Conservation (phyloP, 1,284 basidiomycete species). For the Tylopilus sp. region DNA sequence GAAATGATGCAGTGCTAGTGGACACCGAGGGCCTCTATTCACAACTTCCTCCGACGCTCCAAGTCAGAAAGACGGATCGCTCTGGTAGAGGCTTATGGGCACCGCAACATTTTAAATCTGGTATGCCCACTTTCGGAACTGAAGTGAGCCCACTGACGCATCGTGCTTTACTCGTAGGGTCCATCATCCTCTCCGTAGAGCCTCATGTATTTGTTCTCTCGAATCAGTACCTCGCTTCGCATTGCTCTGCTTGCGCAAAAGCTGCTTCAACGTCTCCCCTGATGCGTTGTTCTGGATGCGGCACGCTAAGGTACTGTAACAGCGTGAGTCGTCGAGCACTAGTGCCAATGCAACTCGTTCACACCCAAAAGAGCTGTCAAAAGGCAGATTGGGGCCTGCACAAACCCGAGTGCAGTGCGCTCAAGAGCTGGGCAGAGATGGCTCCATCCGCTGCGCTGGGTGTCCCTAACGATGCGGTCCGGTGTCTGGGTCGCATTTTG, state of each 20-base stretch:
- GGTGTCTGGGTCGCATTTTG: constrained; percentile 73
- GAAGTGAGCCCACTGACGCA: constrained; percentile 1
- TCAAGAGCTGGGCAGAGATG: constrained; percentile 52
- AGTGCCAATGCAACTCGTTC: neutral
- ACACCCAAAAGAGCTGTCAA: constrained; percentile 62
- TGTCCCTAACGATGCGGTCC: constrained; percentile 68
- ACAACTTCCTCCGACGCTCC: constrained; percentile 30
- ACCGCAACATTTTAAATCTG: constrained; percentile 34
- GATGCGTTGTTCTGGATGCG: constrained; percentile 72
- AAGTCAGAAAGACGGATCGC: constrained; percentile 29
- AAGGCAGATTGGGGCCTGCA: constrained; percentile 73
- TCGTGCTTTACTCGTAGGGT: constrained; percentile 43
- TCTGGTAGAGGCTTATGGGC: constrained; percentile 43
- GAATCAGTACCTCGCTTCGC: constrained; percentile 51
- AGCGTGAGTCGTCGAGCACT: constrained; percentile 39
- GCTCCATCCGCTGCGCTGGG: constrained; percentile 46
- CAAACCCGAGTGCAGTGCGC: constrained; percentile 71
- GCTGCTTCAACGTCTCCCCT: constrained; percentile 37
- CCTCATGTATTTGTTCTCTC: constrained; percentile 70
- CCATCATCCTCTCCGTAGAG: constrained; percentile 49
- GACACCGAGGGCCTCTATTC: constrained; percentile 19
- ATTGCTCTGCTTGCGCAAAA: constrained; percentile 69
- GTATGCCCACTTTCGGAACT: constrained; percentile 28
- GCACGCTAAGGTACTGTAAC: constrained; percentile 68
- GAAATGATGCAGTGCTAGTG: neutral